Evolutionary conservation across 2,329 filamentous ascomycete genomes (phyloP).

Genomic region (Xylaria multiplex): DNA sequence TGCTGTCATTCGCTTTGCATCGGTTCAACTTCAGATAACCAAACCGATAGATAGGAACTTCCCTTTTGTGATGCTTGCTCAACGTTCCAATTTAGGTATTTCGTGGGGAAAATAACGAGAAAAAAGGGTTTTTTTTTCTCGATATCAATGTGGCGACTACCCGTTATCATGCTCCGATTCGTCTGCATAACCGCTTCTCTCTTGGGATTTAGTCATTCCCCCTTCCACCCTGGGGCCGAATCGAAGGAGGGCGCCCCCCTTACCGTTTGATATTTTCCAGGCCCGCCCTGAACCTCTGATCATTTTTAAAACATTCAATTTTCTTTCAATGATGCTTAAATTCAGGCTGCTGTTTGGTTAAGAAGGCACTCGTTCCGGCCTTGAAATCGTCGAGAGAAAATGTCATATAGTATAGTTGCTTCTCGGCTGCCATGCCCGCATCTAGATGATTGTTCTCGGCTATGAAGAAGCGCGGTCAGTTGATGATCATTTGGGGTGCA

Average conservation of each 20-base stretch:
- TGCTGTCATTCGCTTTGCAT: constrained; percentile 22
- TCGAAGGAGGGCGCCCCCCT: neutral
- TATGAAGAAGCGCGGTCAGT: constrained; percentile 43
- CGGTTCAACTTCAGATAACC: constrained; percentile 16
- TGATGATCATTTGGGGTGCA: constrained; percentile 4
- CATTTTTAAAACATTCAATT: neutral
- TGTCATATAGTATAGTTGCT: constrained; percentile 52
- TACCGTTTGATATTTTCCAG: neutral
- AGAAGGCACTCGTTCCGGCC: constrained; percentile 55
- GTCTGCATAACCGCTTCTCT: too few species aligned
- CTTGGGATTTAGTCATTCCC: neutral
- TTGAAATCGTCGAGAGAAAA: constrained; percentile 54
- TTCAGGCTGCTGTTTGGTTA: constrained; percentile 51
- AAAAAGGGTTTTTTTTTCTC: neutral
- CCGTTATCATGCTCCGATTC: neutral
- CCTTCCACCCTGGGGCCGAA: neutral
- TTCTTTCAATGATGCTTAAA: constrained; percentile 36
- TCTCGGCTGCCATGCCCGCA: constrained; percentile 52
- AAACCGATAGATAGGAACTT: neutral
- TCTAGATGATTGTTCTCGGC: constrained; percentile 55
- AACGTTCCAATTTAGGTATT: neutral
- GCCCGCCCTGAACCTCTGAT: neutral
- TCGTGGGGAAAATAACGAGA: neutral
- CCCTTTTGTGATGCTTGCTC: neutral
- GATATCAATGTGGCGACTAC: neutral